Evolutionary conservation across 2,329 filamentous ascomycete species (phyloP), one percentile per base, ranked within the genome.

Genomic region (Colletotrichum sp.): DNA sequence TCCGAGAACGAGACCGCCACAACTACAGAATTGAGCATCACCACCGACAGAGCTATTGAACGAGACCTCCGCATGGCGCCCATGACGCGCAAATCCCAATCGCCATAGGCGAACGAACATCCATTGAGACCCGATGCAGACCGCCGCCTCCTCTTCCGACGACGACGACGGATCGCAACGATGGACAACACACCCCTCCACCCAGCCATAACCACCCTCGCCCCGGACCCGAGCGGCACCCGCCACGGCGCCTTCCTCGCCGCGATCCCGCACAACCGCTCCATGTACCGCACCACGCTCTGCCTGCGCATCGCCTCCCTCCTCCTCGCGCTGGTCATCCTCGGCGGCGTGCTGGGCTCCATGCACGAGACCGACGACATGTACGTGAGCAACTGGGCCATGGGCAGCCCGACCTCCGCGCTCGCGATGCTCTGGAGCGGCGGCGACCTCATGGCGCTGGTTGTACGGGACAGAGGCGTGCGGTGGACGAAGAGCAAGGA

Each of bases 121-220:
- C 72, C 18, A 7, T 16, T 21, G 49, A n/a, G 30, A 44, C 18
- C 18, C 68, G 52, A 75, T 66, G 68, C 69, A 65, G 59, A 62
- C 71, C 39, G 26, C 15, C 63, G 21, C 62, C 28, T 24, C 44
- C 28, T n/a, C 66, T 15, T 21, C 44, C 34, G 13, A 15, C 34
- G 34, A 36, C 32, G 32, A 34, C 21, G 16, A 21, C 32, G n/a
- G 12, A 30, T n/a, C 36, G 28, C 49, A 60, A 72, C 65, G 26
- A 78, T 77, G 71, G 77, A 77, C 72, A 70, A 72, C 68, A 72
- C 72, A 13, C 75, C 71, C 21, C 69, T 78, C 60, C 68, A 76
- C 44, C 76, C 75, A 32, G 72, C 63, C 69, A 63, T 67, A 59
- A 60, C 55, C 12, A 66, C 75, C 34, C 62, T 76, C 12, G 36